These are phyloP conservation scores for Ustulina deusta DNA, from an alignment of 2,329 filamentous ascomycete genomes.

Conservation along the genomic window DNA sequence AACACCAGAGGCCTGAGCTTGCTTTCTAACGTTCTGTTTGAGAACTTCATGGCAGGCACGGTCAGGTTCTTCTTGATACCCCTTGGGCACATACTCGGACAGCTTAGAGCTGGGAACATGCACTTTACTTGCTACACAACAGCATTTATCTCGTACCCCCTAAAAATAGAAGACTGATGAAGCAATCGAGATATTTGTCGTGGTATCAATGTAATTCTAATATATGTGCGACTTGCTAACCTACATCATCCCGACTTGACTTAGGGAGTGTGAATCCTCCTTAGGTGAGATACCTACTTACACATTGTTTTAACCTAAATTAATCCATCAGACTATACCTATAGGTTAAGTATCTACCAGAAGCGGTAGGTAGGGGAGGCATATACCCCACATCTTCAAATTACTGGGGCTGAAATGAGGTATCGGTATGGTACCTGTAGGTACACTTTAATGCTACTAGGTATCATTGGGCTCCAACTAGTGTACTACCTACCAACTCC, in stretches of 20 bases:
- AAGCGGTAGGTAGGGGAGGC: constrained; percentile 3
- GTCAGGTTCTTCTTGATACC: constrained; percentile 36
- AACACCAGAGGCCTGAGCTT: constrained; percentile 47
- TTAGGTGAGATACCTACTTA: background rate
- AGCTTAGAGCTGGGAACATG: constrained; percentile 15
- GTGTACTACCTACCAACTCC: constrained; percentile 4
- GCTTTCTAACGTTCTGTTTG: constrained; percentile 46
- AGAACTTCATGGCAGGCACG: background rate
- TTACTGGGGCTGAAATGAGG: no score
- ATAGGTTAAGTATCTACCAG: no score
- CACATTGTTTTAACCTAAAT: background rate
- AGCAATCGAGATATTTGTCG: background rate
- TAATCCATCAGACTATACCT: background rate
- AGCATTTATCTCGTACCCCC: constrained; percentile 9
- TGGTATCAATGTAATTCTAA: background rate
- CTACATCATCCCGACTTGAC: background rate
- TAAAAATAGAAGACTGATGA: background rate
- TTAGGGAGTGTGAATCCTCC: background rate
- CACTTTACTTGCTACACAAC: constrained; percentile 7
- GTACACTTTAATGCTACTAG: no score
- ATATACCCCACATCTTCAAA: constrained; percentile 7
- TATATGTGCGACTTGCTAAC: background rate
- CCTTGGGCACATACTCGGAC: constrained; percentile 21
- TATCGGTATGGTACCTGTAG: no score
- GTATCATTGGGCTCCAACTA: background rate